Base-by-base conservation (phyloP, 257 asterid species). In the Leptodermis oblonga region DNA sequence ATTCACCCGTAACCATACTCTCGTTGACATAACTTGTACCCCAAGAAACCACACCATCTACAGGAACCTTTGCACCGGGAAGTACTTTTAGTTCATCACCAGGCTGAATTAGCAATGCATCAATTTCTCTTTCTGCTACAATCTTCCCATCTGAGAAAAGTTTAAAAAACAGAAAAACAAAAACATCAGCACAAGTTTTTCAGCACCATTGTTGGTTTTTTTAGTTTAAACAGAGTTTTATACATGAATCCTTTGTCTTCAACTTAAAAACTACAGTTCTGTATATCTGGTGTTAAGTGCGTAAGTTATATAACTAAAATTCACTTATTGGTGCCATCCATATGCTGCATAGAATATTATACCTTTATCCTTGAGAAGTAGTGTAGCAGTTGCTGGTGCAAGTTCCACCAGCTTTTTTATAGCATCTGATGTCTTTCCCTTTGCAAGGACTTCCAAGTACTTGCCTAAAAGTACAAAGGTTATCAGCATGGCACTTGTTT, bases 1-100 rank as follows among this genome's bases (percentile, higher is more conserved):
- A 83, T 86, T 94, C 99, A 68, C 99, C 99, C 48, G 99, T 94
- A 59, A 94, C 96, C 99, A 94, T 91, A 79, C 99, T 83, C 88
- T 94, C 99, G 61, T 91, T 84, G 64, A 94, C 92, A 73, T 89
- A 88, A 79, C 99, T 94, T 63, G 97, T 87, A 80, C 99, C 99
- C 97, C 97, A 87, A 37, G 87, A 95, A 73, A 91, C 99, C 39
- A 74, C 72, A 74, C 95, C 97, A 85, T 94, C 99, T 76, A 89
- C 88, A 39, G 99, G 98, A 71, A 91, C 77, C 80, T 91, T 94
- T 60, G 97, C 74, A 76, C 99, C 99, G 17, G 99, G 99, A 51
- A 86, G 86, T 67, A 94, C 96, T 86, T 94, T 94, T 73, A 94
- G 76, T 46, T 84, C 68, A 77, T 94, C 99, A 48, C 97, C 96